A percentile compares a stretch with the other conserved stretches of the same genome.
phyloP scores from a whole-genome alignment of 345 rosid species.

The Kandelia obovata region DNA sequence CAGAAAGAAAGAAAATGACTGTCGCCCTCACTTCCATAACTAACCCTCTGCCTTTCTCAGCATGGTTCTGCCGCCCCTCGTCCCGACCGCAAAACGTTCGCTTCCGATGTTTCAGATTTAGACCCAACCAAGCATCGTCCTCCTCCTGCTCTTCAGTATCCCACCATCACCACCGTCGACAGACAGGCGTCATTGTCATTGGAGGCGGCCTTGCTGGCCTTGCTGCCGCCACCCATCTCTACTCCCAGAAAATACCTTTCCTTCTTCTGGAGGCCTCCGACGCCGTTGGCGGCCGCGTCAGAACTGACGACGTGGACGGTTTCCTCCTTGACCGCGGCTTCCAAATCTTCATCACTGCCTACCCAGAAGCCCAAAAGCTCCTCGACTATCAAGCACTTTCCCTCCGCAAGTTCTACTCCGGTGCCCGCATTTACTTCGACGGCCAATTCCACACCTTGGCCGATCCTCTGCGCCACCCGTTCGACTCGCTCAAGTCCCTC shows the following conservation, averaged over 20 bases:
- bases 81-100: too few species aligned
- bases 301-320: conserved; percentile 76
- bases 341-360: conserved; percentile 93
- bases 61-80: too few species aligned
- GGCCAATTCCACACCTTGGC: conserved; percentile 78
- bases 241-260: conserved; percentile 54
- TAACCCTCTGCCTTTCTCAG: too few species aligned
- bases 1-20: too few species aligned
- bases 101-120: too few species aligned
- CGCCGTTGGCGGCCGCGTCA: conserved; percentile 82
- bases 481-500: conserved; percentile 59
- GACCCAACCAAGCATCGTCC: too few species aligned
- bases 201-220: conserved; percentile 92
- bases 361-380: conserved; percentile 80
- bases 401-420: conserved; percentile 71
- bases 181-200: conserved; percentile 52
- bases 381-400: conserved; percentile 56
- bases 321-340: conserved; percentile 88
- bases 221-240: conserved; percentile 75
- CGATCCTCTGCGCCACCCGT: conserved; percentile 77
- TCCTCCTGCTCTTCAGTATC: too few species aligned
- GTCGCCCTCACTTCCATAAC: too few species aligned
- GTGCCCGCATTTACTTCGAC: conserved; percentile 58
- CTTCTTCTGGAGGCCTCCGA: conserved; percentile 79
- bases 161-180: neutral